Base-by-base conservation (phyloP, 1,284 basidiomycete genomes). In the Calocybe gambosa region DNA sequence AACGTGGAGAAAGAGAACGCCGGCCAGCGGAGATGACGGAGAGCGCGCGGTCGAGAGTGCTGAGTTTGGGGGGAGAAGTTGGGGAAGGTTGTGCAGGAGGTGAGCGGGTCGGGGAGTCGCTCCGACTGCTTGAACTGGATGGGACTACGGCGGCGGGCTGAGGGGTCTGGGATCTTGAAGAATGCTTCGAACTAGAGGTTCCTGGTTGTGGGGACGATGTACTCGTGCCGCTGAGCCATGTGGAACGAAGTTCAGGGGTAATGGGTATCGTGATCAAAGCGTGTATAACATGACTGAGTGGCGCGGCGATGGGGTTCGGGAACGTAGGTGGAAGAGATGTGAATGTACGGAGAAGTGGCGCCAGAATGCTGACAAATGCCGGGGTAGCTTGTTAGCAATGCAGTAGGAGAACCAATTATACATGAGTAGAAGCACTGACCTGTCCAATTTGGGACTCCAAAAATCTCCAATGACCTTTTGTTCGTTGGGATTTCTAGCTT, bases 261-360 rank as follows among this genome's bases (percentile, higher is more conserved):
- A 88, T 66, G 39, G 88, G 88, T 44, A 89, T 76, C 13, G 73
- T 78, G 51, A 90, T 83, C 40, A 90, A 70, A 2, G 79, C 67
- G 56, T 90, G 87, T 33, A 90, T 81, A 48, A 82, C 73, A 54
- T 90, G 82, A 1, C 84, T 80, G 41, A 90, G 67, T 0, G 88
- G 88, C 0, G 78, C 58, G 1, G 76, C 67, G 29, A 90, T 65
- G 2, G 86, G 88, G 3, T 70, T 69, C 12, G 77, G 74, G 46
- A 74, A 78, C 4, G 77, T 72, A 2, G 75, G 71, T 1, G 82
- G 77, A 20, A 85, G 71, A 18, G 70, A 62, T 47, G 78, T 73
- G 62, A 88, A 88, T 5, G 77, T 70, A 31, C 77, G 76, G 29
- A 85, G 67, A 15, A 85, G 69, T 3, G 80, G 72, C 15, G 76